Conservation (phyloP, 805 yeast genomes). For the Nakazawaea siamensis region DNA sequence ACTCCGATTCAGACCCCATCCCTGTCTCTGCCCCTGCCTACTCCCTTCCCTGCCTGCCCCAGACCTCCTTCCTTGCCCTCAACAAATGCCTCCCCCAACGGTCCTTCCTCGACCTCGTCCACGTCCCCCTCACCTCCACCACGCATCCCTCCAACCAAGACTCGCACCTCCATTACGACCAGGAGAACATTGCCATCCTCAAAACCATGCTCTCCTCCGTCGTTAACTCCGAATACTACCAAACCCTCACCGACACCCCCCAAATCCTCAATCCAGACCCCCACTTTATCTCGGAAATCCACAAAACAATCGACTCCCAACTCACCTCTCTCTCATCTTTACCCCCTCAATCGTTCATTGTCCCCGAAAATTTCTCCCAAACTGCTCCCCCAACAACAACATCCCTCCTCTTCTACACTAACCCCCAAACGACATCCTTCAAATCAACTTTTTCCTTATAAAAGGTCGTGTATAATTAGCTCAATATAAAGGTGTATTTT, state of each 20-base stretch:
- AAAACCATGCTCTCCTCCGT: conserved; percentile 14
- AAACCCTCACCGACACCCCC: conserved; percentile 4
- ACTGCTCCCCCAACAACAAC: too few relatives aligned
- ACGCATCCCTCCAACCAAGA: conserved; percentile 16
- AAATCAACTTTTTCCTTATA: too few relatives aligned
- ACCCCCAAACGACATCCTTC: too few relatives aligned
- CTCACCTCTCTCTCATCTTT: too few relatives aligned
- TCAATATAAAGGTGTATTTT: too few relatives aligned
- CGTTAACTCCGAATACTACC: conserved; percentile 5
- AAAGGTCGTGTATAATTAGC: too few relatives aligned
- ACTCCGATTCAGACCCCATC: too few relatives aligned
- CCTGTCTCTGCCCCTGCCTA: conserved; percentile 23
- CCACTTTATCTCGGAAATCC: not conserved
- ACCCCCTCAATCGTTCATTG: too few relatives aligned
- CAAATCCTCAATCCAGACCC: conserved; percentile 6
- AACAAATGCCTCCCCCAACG: conserved; percentile 77
- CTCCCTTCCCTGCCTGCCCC: too few relatives aligned
- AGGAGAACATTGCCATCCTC: conserved; percentile 23
- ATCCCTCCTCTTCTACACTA: too few relatives aligned
- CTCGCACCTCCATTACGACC: conserved; percentile 24
- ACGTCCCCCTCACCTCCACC: conserved; percentile 26
- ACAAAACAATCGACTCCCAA: too few relatives aligned
- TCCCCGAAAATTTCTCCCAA: too few relatives aligned
- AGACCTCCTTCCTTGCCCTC: conserved; percentile 56
- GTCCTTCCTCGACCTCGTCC: conserved; percentile 43